phyloP scores from a whole-genome alignment of 306 rosid genomes.

The Alnus rubra region DNA sequence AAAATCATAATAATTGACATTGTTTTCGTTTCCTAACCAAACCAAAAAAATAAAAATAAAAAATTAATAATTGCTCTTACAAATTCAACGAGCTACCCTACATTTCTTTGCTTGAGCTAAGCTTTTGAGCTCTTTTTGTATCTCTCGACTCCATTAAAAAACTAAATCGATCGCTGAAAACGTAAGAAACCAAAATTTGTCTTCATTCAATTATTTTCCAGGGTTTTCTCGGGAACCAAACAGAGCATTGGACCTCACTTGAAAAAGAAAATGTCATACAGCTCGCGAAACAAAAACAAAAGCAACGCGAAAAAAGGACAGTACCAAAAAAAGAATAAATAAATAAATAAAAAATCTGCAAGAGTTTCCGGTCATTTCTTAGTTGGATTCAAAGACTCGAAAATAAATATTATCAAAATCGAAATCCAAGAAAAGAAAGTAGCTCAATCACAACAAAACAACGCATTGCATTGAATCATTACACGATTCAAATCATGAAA shows the following conservation, averaged over 20 bases:
- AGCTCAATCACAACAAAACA: not conserved
- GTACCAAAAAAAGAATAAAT: not conserved
- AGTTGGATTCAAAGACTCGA: not conserved
- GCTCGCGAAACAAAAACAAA: conserved; percentile 6
- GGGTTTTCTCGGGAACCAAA: conserved; percentile 8
- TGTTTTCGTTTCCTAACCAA: not conserved
- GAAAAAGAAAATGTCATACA: not conserved
- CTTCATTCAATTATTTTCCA: not conserved
- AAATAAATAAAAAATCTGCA: not conserved
- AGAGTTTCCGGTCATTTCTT: not conserved
- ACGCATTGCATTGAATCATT: not conserved
- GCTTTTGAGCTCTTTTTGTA: not conserved
- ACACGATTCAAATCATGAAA: too few relatives aligned
- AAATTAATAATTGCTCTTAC: not conserved
- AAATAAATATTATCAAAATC: not conserved
- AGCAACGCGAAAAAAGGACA: not conserved
- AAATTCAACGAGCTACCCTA: not conserved
- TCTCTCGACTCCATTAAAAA: not conserved
- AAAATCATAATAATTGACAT: not conserved
- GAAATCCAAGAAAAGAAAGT: not conserved
- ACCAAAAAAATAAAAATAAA: not conserved
- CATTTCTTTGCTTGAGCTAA: conserved; percentile 16
- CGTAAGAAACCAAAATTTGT: not conserved
- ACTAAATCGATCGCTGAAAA: not conserved
- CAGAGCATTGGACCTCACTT: not conserved